phyloP scores from a whole-genome alignment of 805 yeast species.

The Starmerella tilneyi region DNA sequence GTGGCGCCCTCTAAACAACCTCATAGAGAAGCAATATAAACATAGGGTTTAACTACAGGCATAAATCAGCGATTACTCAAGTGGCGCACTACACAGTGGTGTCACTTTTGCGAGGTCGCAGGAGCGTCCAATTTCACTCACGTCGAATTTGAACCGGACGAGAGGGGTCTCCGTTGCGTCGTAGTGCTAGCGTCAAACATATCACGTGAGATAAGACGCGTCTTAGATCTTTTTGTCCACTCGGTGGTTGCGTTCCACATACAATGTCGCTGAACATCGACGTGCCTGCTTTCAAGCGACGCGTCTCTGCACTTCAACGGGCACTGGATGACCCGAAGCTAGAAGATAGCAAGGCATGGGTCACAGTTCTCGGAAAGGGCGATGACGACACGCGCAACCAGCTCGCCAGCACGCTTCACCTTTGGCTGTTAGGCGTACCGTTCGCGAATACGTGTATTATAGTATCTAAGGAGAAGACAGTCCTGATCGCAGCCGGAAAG shows the following conservation, averaged over 20 bases:
- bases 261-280: slow-evolving; percentile 26
- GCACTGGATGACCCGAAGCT: slow-evolving; percentile 29
- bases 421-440: slow-evolving; percentile 87
- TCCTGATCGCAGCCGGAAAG: slow-evolving; percentile 67
- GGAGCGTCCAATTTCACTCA: no score
- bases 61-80: no score
- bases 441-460: slow-evolving; percentile 82
- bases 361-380: slow-evolving; percentile 72
- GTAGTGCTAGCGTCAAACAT: no score
- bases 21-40: no score
- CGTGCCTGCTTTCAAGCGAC: slow-evolving; percentile 28
- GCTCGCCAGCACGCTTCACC: slow-evolving; percentile 71
- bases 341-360: slow-evolving; percentile 40
- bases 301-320: slow-evolving; percentile 28
- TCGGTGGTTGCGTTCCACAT: background rate
- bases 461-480: slow-evolving; percentile 47
- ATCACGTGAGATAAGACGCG: no score
- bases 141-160: no score
- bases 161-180: no score
- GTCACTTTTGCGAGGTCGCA: no score
- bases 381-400: slow-evolving; percentile 85
- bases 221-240: slow-evolving; percentile 1
- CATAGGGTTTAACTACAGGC: no score
- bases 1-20: no score
- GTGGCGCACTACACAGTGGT: no score